Base-by-base conservation (phyloP, 495 filamentous ascomycete species). In the Penicillium canescens region DNA sequence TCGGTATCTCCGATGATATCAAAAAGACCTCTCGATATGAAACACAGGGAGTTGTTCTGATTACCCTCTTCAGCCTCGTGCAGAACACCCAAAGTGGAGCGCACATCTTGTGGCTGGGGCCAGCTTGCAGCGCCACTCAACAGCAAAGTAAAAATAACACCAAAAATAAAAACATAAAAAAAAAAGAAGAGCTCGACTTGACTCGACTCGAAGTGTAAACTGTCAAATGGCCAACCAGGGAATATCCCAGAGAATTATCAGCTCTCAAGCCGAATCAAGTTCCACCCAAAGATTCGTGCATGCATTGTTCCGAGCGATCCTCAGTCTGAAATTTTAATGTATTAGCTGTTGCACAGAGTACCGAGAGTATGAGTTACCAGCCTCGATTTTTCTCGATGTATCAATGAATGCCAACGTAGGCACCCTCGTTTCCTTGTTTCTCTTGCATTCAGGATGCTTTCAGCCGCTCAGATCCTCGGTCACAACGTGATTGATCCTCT, bases 401-500 rank as follows among this genome's bases (percentile, higher is more conserved):
- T 31, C 0, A 31, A 31, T 31, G 28, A 31, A 31, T 7, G 28
- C 8, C 28, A 31, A 7, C 28, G 8, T 31, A 31, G 28, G 28
- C 28, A 31, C 9, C 28, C 4, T 31, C 28, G 28, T 31, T 31
- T 31, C 28, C 28, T 7, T 8, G 28, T 31, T 31, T 31, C 28
- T 31, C 45, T 42, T 42, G 42, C 18, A 5, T 43, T 42, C 21
- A 20, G 36, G 37, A 31, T 26, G 43, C 38, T 34, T 20, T 43
- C 21, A 34, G 38, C 44, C 49, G 46, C 42, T 55, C 31, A 42
- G 34, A 45, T 63, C 56, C 61, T 43, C 53, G 56, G 52, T 62
- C 65, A 67, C 62, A 58, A 58, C 59, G 66, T 59, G 62, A 62
- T 66, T 66, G 59, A 63, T 61, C 56, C 62, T 52, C 67, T 52